A percentile compares a stretch with the other conserved stretches of the same genome.
phyloP scores from a whole-genome alignment of 176 grass and related monocot species.

The Cenchrus purpureus region DNA sequence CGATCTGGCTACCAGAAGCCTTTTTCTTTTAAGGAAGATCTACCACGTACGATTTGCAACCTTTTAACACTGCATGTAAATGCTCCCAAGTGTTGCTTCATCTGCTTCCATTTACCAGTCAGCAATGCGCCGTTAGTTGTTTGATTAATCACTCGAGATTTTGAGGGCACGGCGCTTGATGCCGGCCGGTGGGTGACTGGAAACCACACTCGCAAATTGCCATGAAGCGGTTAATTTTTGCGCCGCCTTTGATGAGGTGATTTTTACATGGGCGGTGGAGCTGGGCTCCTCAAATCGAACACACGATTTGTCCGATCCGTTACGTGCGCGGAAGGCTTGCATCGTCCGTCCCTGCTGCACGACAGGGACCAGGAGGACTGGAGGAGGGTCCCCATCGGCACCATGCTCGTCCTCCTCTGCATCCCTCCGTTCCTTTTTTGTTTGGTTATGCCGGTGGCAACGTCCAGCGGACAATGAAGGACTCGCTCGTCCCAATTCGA shows the following conservation, averaged over 20 bases:
- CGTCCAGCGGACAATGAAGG: not conserved
- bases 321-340: not conserved
- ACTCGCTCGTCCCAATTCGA: not conserved
- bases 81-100: not conserved
- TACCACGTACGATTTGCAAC: not conserved
- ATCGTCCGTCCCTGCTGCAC: not conserved
- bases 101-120: not conserved
- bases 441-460: not conserved
- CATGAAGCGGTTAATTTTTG: too few species aligned
- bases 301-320: not conserved
- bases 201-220: too few species aligned
- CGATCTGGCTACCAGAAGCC: not conserved
- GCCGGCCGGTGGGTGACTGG: too few species aligned
- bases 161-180: not conserved
- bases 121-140: too few species aligned
- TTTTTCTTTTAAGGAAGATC: not conserved
- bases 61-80: constrained; percentile 1
- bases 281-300: not conserved
- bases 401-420: constrained; percentile 3
- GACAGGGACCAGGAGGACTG: not conserved
- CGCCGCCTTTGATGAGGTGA: not conserved
- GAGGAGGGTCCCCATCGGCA: not conserved
- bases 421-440: not conserved
- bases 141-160: not conserved
- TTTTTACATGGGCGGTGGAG: not conserved